Base-by-base conservation (phyloP, 1,284 basidiomycete species). In the Sporisorium iseilematis-ciliati region DNA sequence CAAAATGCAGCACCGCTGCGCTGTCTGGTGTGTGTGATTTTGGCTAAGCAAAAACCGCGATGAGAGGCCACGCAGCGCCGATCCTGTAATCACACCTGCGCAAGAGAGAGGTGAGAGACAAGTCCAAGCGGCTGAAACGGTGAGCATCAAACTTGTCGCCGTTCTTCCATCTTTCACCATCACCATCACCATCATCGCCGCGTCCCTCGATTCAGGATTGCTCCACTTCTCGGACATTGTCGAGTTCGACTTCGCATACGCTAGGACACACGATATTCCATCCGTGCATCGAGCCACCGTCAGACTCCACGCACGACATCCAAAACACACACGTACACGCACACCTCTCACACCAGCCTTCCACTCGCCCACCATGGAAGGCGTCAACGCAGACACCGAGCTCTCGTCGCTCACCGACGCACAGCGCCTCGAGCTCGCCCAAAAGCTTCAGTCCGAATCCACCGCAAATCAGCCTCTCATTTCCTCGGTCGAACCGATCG, bases 391-490 rank as follows among this genome's bases (percentile, higher is more conserved):
- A 51, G 66, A 65, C 55, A 60, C 57, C 8, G 68, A 67, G 23
- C 68, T 78, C 41, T 52, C 64, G 12, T 40, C 64, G 20, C 65
- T 81, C 43, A 65, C 67, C 21, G 79, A 79, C 45, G 54, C 68
- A 2, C 77, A 80, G 50, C 60, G 75, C 23, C 63, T 65, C 25
- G 77, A 79, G 46, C 75, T 81, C 10, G 77, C 72, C 45, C 62
- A 77, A 16, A 73, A 69, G 57, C 50, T 80, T 42, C 56, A 65
- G 7, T 40, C 72, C 48, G 66, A 76, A 43, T 65, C 67, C 8
- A 55, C 42, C n/a, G 25, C 74, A 0, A n/a, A 40, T 2, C 56
- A 64, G 26, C 72, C 79, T 0, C 68, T 82, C 35, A 70, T 82
- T 35, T 73, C 70, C 1, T 55, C 66, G 1, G 60, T 71, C 14